Evolutionary conservation across 768 basidiomycete genomes (phyloP).

Genomic region (Boletus subcaerulescens): DNA sequence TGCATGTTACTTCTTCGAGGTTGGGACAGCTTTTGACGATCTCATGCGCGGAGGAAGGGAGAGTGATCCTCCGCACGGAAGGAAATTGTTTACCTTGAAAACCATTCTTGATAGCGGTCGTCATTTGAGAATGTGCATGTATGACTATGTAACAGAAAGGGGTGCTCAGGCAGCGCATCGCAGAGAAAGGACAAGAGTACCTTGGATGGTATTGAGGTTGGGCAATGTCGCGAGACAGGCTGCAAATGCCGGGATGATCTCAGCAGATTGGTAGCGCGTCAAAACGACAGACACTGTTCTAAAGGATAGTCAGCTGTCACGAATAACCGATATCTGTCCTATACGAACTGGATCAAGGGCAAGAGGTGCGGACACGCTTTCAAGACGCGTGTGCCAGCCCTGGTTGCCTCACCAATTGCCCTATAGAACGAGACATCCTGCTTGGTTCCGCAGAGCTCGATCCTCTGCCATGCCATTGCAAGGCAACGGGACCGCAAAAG

Average conservation of each 20-base stretch:
- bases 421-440: not conserved
- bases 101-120: slow-evolving; percentile 1
- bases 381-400: not conserved
- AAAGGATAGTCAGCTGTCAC: not conserved
- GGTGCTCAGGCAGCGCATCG: not conserved
- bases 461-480: slow-evolving; percentile 9
- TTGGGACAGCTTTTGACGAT: slow-evolving; percentile 9
- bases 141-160: not conserved
- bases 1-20: slow-evolving; percentile 9
- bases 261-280: not conserved
- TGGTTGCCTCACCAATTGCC: not conserved
- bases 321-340: not conserved
- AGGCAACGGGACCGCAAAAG: slow-evolving; percentile 9
- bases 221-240: not conserved
- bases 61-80: slow-evolving; percentile 1
- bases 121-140: not conserved
- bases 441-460: not conserved
- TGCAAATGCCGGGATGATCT: slow-evolving; percentile 4
- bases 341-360: slow-evolving; percentile 1
- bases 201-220: slow-evolving; percentile 6
- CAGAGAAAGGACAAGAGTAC: not conserved
- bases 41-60: slow-evolving; percentile 4
- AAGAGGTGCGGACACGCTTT: not conserved
- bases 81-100: slow-evolving; percentile 8
- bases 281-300: not conserved